Evolutionary conservation across 768 basidiomycete genomes (phyloP).

Genomic region (Rhizopogon roseolus): DNA sequence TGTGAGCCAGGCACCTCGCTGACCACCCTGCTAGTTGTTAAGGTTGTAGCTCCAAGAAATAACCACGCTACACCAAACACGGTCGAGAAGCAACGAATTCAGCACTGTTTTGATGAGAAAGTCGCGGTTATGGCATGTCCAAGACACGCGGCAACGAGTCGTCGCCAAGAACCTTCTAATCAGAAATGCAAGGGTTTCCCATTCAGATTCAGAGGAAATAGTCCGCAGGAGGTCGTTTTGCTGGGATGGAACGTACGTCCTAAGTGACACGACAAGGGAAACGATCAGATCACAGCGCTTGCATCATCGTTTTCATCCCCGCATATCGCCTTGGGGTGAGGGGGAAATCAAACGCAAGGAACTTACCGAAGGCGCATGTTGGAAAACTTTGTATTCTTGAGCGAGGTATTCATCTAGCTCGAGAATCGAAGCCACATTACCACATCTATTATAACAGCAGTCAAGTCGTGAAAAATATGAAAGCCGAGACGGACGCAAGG

Average conservation of each 20-base stretch:
- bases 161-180: constrained; percentile 9
- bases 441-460: constrained; percentile 56
- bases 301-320: constrained; percentile 1
- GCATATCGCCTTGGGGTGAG: constrained; percentile 7
- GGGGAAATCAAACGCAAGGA: not conserved
- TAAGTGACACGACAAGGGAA: constrained; percentile 21
- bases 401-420: constrained; percentile 90
- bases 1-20: not conserved
- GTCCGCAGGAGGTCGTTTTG: constrained; percentile 82
- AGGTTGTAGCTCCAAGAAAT: not conserved
- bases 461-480: constrained; percentile 17
- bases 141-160: constrained; percentile 17
- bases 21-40: not conserved
- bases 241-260: constrained; percentile 79
- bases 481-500: constrained; percentile 11
- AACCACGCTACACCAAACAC: not conserved
- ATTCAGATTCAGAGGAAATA: constrained; percentile 60
- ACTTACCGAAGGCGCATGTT: constrained; percentile 81
- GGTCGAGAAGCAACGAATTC: constrained; percentile 1
- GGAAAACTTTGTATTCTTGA: constrained; percentile 95
- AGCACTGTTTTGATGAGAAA: constrained; percentile 1
- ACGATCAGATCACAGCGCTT: constrained; percentile 5
- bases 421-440: constrained; percentile 92
- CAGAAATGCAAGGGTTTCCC: constrained; percentile 9
- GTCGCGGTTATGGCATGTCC: constrained; percentile 15